Evolutionary conservation across 2,329 filamentous ascomycete genomes (phyloP), one percentile per base, ranked within the genome.

Genomic region (Herpotrichia juniperi): DNA sequence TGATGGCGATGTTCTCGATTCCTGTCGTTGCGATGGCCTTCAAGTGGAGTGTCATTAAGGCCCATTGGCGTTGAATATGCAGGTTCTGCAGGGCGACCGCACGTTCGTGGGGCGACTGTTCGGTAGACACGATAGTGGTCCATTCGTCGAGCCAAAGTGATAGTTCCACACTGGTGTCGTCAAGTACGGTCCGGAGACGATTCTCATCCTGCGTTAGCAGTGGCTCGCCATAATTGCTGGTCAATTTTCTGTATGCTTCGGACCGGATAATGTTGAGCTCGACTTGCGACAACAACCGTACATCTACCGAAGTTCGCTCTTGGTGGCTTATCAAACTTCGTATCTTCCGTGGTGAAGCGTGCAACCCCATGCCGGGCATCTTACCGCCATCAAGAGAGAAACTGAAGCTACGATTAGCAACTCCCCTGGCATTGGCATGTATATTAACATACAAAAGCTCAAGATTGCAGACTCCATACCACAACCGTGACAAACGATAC

Each of bases 21-120:
- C 79, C 79, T 46, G 79, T 76, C 4, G 74, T 72, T 35, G 79
- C 76, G 0, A 83, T 64, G 0, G 80, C 81, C 60, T 81, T 79
- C 42, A 81, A 79, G 50, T 81, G 71, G 1, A 81, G 74, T 61
- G 82, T 82, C 37, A 80, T 78, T 14, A 81, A 74, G 1, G 79
- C 77, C 81, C 81, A 84, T 55, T 80, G 79, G 51, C 77, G 76
- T 57, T 84, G 81, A 0, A 84, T 77, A 2, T 74, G 73, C 1
- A 84, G 65, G 17, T 83, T 82, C 4, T 79, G 66, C 0, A 77
- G 54, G 1, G 66, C 66, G n/a, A 65, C 39, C 8, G 61, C 53
- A 21, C 56, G 50, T 40, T 61, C 45, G 17, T 61, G 50, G 4
- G 44, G 39, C 7, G 22, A 17, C 16, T 57, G 51, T 12, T 66